These are phyloP conservation scores for Aspergillus tubingensis DNA, from an alignment of 2,329 filamentous ascomycete species.

Conservation along the genomic window DNA sequence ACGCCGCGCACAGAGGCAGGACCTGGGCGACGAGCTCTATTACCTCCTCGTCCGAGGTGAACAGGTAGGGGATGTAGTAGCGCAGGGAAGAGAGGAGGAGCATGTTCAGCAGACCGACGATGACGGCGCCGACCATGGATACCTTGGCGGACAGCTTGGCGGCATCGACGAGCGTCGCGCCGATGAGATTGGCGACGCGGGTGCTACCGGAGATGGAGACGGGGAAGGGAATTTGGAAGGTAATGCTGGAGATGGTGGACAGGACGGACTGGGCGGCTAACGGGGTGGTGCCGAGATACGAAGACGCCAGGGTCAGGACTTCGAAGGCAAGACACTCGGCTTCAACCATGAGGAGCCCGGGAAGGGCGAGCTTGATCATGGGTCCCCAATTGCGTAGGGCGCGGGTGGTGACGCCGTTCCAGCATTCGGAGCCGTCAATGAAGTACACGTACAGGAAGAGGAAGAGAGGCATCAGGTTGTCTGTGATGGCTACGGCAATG, in stretches of 20 bases:
- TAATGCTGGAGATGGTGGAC: conserved; percentile 73
- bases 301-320: conserved; percentile 78
- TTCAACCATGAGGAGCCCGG: conserved; percentile 90
- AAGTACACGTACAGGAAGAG: conserved; percentile 74
- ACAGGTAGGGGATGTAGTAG: conserved; percentile 73
- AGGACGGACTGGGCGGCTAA: conserved; percentile 88
- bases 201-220: conserved; percentile 86
- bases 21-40: conserved; percentile 67
- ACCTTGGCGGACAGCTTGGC: conserved; percentile 81
- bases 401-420: conserved; percentile 73
- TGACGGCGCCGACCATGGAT: conserved; percentile 64
- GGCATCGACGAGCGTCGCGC: conserved; percentile 76
- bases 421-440: conserved; percentile 72
- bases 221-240: conserved; percentile 90
- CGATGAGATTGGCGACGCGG: conserved; percentile 87
- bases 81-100: conserved; percentile 68
- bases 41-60: conserved; percentile 73
- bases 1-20: conserved; percentile 79
- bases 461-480: conserved; percentile 72
- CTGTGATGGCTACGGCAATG: conserved; percentile 72
- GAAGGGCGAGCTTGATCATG: conserved; percentile 85
- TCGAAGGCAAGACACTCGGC: conserved; percentile 94
- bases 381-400: conserved; percentile 75
- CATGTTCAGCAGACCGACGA: conserved; percentile 80
- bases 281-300: conserved; percentile 74